Base-by-base conservation (phyloP, 1,139 yeast species). In the Blastobotrys petasosporus region DNA sequence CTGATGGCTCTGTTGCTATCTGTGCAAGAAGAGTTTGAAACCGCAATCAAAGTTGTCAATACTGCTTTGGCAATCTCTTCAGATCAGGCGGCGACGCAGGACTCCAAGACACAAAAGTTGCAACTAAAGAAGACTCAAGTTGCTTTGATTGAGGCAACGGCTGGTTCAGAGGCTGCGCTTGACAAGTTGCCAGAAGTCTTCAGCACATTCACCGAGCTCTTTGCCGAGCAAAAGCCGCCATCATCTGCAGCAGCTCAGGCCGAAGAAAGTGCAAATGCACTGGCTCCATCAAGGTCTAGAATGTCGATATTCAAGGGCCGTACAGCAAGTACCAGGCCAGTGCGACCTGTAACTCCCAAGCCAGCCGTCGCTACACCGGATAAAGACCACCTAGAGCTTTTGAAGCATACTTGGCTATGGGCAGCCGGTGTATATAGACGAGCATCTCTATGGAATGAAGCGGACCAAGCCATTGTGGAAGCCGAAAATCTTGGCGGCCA, bases 71-170 rank as follows among this genome's bases (percentile, higher is more conserved):
- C 54, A 7, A 30, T 40, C 17, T 53, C 41, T 1, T 12, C 45
- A 5, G 44, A 39, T 11, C 23, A 8, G 52, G 48, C 28, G 30
- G 35, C 37, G 16, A 45, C 37, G 37, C 51, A 31, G 44, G 46
- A 20, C 29, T 35, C 20, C n/a, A 52, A 53, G 13, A 43, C 20
- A 20, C 30, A 41, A 34, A 12, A 34, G 13, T 61, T 87, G 29
- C 87, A 85, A 60, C 69, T 87, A 58, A 85, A 85, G 57, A 71
- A 85, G 63, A 82, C 95, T 0, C 88, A 84, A 55, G 66, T 87
- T 43, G 82, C 90, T 2, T 70, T 87, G 12, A 68, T 80, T 49
- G 94, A 86, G 58, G 74, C 79, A 7, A 67, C 75, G 8, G 71
- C 80, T 48, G 92, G 88, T 2, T 68, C 75, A 0, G 72, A 74